Evolutionary conservation across 148 eudicot genomes (phyloP).

Genomic region (Hydrangea macrophylla): DNA sequence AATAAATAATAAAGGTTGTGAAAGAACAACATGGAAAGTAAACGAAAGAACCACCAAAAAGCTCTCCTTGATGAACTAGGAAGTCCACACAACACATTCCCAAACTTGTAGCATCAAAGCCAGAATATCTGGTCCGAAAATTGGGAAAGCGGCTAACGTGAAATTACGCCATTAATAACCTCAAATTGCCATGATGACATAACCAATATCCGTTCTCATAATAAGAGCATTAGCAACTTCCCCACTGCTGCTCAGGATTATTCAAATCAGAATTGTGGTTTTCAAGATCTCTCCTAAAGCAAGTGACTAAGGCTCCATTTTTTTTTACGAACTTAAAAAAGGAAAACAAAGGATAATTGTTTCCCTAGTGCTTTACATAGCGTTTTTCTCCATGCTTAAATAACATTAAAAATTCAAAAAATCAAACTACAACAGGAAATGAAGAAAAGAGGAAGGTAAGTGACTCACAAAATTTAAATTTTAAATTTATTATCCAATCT

Average conservation of each 20-base stretch:
- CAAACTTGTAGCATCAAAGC: conserved; percentile 3
- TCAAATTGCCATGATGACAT: background rate
- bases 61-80: background rate
- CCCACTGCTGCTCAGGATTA: background rate
- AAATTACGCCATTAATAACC: background rate
- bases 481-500: no score
- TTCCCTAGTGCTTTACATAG: no score
- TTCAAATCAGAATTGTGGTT: background rate
- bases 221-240: background rate
- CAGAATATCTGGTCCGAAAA: background rate
- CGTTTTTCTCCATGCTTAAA: no score
- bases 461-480: no score
- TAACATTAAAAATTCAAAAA: no score
- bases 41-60: background rate
- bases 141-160: background rate
- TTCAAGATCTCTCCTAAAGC: background rate
- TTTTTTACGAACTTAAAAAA: no score
- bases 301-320: no score
- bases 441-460: no score
- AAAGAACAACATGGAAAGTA: background rate
- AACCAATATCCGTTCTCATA: background rate
- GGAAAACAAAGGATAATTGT: no score
- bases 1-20: background rate
- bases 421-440: no score
- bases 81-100: background rate